Percentiles rank a stretch among this genome's conserved stretches.
phyloP scores from a whole-genome alignment of 2,329 filamentous ascomycete genomes.

The Trichoderma arundinaceum region DNA sequence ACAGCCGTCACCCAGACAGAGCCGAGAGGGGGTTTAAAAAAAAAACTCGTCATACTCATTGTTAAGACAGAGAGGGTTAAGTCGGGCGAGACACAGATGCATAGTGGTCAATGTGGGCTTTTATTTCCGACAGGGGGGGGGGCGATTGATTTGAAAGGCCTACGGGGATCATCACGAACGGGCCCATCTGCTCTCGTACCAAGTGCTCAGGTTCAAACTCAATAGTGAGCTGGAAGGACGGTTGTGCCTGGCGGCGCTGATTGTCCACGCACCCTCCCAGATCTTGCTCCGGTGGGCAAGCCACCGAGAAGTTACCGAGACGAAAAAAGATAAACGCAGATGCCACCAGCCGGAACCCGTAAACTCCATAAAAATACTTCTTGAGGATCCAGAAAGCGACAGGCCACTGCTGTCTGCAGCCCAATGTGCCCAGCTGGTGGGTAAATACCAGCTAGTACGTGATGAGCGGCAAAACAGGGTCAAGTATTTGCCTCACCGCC shows the following conservation, averaged over 20 bases:
- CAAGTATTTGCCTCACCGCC: constrained; percentile 32
- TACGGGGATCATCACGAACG: neutral
- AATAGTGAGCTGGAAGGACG: neutral
- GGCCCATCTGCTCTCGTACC: neutral
- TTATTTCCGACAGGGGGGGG: neutral
- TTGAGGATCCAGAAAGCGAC: constrained; percentile 7
- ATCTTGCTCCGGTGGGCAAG: constrained; percentile 29
- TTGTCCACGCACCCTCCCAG: constrained; percentile 4
- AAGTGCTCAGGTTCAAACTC: neutral
- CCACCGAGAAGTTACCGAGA: constrained; percentile 45
- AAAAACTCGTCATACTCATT: constrained; percentile 3
- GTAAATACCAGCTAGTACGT: constrained; percentile 3
- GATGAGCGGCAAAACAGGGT: constrained; percentile 9
- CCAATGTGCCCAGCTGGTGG: constrained; percentile 1
- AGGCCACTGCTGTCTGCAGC: constrained; percentile 6
- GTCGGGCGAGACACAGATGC: neutral
- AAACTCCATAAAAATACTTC: neutral
- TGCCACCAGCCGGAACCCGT: constrained; percentile 1
- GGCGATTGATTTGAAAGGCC: neutral
- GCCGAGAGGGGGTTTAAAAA: neutral
- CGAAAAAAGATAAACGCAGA: constrained; percentile 31
- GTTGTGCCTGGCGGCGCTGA: neutral
- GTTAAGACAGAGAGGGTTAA: constrained; percentile 4
- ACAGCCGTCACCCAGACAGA: neutral
- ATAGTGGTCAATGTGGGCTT: neutral